Evolutionary conservation across 2,329 filamentous ascomycete genomes (phyloP).

Genomic region (Ascochyta koolunga): DNA sequence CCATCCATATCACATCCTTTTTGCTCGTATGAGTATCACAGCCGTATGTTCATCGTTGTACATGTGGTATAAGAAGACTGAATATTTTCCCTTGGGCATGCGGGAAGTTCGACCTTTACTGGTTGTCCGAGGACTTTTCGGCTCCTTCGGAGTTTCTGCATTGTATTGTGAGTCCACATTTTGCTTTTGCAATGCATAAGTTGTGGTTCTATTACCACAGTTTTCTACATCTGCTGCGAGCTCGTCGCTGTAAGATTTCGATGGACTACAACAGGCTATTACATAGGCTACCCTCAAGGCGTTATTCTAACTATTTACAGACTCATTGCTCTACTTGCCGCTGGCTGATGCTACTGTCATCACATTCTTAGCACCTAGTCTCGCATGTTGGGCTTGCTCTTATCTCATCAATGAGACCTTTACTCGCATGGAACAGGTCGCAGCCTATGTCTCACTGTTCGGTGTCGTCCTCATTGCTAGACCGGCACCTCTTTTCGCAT

Average conservation of each 20-base stretch:
- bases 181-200: background rate
- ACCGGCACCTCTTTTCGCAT: constrained; percentile 64
- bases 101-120: constrained; percentile 71
- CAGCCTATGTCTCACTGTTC: constrained; percentile 73
- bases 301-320: constrained; percentile 36
- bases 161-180: constrained; percentile 64
- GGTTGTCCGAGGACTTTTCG: constrained; percentile 69
- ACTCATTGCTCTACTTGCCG: constrained; percentile 77
- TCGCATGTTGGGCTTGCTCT: constrained; percentile 81
- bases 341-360: constrained; percentile 88
- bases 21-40: constrained; percentile 79
- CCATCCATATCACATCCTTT: constrained; percentile 80
- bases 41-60: constrained; percentile 69
- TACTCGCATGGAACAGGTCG: constrained; percentile 76
- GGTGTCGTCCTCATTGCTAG: constrained; percentile 85
- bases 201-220: background rate
- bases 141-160: constrained; percentile 79
- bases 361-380: constrained; percentile 80
- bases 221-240: background rate
- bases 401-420: constrained; percentile 78
- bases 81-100: constrained; percentile 73
- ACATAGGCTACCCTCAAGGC: background rate
- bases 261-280: background rate
- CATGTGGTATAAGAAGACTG: constrained; percentile 73
- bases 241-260: background rate